Conservation (phyloP, 805 yeast species). For the Kodamaea leandrae region DNA sequence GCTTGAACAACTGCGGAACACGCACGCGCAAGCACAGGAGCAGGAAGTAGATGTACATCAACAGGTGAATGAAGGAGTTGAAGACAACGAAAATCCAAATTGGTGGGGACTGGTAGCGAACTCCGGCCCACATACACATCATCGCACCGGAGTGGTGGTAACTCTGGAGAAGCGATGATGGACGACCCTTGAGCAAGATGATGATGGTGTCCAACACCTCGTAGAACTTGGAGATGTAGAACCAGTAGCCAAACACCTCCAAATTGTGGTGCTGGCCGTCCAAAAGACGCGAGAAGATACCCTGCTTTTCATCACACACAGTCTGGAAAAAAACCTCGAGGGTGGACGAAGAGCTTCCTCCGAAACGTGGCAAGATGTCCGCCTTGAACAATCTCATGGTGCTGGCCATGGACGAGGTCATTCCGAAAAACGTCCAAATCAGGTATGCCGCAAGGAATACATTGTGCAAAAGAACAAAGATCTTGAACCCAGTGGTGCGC, state of each 20-base stretch:
- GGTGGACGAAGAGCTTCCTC: slow-evolving; percentile 9
- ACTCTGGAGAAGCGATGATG: slow-evolving; percentile 63
- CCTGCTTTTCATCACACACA: slow-evolving; percentile 57
- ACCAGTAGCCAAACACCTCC: slow-evolving; percentile 59
- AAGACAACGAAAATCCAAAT: slow-evolving; percentile 79
- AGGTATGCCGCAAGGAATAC: slow-evolving; percentile 62
- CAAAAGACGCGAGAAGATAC: slow-evolving; percentile 46
- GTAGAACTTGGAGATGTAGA: slow-evolving; percentile 67
- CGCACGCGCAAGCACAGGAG: slow-evolving; percentile 56
- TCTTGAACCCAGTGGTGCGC: slow-evolving; percentile 43
- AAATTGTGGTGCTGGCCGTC: slow-evolving; percentile 35
- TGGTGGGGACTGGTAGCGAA: slow-evolving; percentile 67
- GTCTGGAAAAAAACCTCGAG: slow-evolving; percentile 56
- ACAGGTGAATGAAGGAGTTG: slow-evolving; percentile 73
- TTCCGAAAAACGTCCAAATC: slow-evolving; percentile 69
- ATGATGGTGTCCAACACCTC: slow-evolving; percentile 69
- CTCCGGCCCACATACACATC: slow-evolving; percentile 80
- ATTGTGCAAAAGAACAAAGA: slow-evolving; percentile 60
- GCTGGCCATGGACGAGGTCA: slow-evolving; percentile 49
- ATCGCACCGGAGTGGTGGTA: slow-evolving; percentile 81
- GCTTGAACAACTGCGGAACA: slow-evolving; percentile 57
- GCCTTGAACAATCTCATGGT: slow-evolving; percentile 29
- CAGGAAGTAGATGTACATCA: slow-evolving; percentile 71
- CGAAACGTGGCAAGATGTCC: slow-evolving; percentile 13
- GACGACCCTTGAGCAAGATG: slow-evolving; percentile 65